Evolutionary conservation across 768 basidiomycete species (phyloP).

Genomic region (Pisolithus microcarpus): DNA sequence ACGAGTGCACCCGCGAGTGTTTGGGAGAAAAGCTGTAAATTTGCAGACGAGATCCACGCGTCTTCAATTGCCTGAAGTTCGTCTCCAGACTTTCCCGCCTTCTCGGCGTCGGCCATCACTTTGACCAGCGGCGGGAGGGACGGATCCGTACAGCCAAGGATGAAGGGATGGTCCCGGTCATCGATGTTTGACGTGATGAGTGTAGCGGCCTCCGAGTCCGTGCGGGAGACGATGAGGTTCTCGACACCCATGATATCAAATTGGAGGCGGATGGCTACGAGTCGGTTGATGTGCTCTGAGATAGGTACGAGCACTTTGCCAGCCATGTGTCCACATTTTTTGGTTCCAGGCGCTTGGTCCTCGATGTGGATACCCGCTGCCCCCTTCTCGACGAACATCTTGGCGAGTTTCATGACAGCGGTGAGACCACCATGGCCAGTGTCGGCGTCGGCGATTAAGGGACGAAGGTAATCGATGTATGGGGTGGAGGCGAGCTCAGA

Average conservation of each 20-base stretch:
- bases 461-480: slow-evolving; percentile 83
- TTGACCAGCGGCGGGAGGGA: slow-evolving; percentile 60
- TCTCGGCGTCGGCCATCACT: slow-evolving; percentile 81
- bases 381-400: slow-evolving; percentile 98
- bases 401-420: slow-evolving; percentile 97
- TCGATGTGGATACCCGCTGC: slow-evolving; percentile 98
- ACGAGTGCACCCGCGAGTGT: slow-evolving; percentile 61
- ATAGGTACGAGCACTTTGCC: slow-evolving; percentile 97
- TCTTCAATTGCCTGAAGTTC: slow-evolving; percentile 87
- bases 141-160: slow-evolving; percentile 84
- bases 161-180: slow-evolving; percentile 94
- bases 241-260: slow-evolving; percentile 98
- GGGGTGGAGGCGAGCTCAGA: slow-evolving; percentile 66
- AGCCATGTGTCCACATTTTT: slow-evolving; percentile 94
- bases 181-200: slow-evolving; percentile 96
- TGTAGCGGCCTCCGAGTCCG: slow-evolving; percentile 96
- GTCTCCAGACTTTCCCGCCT: slow-evolving; percentile 69
- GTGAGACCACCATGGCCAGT: slow-evolving; percentile 97
- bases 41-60: slow-evolving; percentile 72
- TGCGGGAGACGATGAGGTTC: slow-evolving; percentile 88
- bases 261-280: slow-evolving; percentile 94
- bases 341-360: slow-evolving; percentile 95
- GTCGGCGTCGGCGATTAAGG: slow-evolving; percentile 94
- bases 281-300: slow-evolving; percentile 95
- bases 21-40: slow-evolving; percentile 71